Base-by-base conservation (phyloP, 345 rosid genomes). In the Iberis pinnata region DNA sequence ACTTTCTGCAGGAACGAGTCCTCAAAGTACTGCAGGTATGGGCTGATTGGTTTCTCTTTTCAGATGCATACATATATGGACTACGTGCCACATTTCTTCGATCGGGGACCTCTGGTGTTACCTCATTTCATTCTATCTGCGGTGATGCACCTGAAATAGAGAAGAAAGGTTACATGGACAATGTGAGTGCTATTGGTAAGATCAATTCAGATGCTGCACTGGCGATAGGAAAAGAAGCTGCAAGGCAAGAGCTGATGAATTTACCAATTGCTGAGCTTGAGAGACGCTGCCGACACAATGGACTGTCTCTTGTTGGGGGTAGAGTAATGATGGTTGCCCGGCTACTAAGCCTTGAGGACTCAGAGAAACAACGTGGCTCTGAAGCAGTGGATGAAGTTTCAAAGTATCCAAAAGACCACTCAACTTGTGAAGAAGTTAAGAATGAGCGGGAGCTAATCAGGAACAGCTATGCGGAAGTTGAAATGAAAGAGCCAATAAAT, bases 31-130 rank as follows among this genome's bases (percentile, higher is more conserved):
- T 92, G 76, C 97, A 92, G 69, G 98, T 92, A 33, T 92, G 99
- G 99, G 76, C 96, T 32, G 99, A 93, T 58, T 88, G 97, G 99
- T 93, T 93, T 79, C 89, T 93, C 51, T 93, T 93, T 68, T 88
- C 97, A 44, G 99, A 93, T 65, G 99, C 97, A 48, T 93, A 93
- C 72, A 88, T 93, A 47, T 75, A 80, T 63, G 99, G 99, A 59
- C 73, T 93, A 52, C 82, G 97, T 42, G 88, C 99, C 18, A 88
- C 97, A 20, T 93, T 93, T 78, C 88, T 88, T 42, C 84, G 97
- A 33, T 76, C 92, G 33, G 78, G 95, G 65, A 75, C 70, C 63
- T 93, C 95, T 51, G 99, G 96, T 29, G 96, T 93, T 60, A 64
- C 75, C 39, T 78, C 69, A 33, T 93, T 81, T 57, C 96, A 93